Evolutionary conservation across 2,329 filamentous ascomycete genomes (phyloP), one percentile per base, ranked within the genome.

Genomic region (Aspergillus luchuensis): DNA sequence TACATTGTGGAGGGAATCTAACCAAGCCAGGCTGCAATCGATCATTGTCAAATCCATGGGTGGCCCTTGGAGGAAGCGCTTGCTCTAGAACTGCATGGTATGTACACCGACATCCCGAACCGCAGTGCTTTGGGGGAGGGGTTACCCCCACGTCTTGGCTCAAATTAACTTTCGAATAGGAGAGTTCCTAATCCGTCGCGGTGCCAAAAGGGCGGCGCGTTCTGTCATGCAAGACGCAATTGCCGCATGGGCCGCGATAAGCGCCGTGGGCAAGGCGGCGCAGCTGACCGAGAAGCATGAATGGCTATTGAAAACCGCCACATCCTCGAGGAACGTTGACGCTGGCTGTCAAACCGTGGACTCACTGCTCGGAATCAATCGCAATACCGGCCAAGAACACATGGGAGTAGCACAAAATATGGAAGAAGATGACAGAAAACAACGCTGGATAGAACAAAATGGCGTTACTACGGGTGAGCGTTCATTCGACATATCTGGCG

Each of bases 1-100:
- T 13, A 15, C 2, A 21, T 49, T 39, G 36, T 17, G 39, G 11
- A 49, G 55, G 19, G 54, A 48, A 17, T 47, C 30, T 51, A 57
- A 59, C 7, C 2, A 51, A 6, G 83, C 61, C 83, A 88, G 73
- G 77, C 79, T 58, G 84, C 86, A 3, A 81, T 87, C 61, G 85
- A 88, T 65, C 85, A 88, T 66, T 82, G 82, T 50, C 83, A 88
- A 65, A 72, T 86, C 1, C 80, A 88, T 68, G 80, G 80, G 13
- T 86, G 85, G 68, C 75, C 80, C 1, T 69, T 88, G 23, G 87
- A 89, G 61, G 84, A 88, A 67, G 86, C 83, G 2, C 77, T 87
- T 28, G 78, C 82, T 39, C 79, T 85, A 41, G 87, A 89, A 72
- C 71, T 88, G n/a, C 87, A 88, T 66, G 85, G 79, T 74, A 67